phyloP scores from a whole-genome alignment of 495 filamentous ascomycete species.

The Jackrogersella multiformis region DNA sequence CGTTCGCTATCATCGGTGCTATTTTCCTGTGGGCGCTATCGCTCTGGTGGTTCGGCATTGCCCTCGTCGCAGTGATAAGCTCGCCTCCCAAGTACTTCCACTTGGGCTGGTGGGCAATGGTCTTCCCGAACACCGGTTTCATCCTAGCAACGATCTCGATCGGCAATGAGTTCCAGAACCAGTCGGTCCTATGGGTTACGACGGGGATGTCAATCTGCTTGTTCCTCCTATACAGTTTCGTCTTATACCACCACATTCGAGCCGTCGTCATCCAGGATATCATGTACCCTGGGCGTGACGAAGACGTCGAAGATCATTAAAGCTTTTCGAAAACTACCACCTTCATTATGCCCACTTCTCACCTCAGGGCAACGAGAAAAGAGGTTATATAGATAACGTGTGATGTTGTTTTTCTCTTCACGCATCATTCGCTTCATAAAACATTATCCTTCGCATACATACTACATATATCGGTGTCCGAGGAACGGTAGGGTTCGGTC shows the following conservation, averaged over 20 bases:
- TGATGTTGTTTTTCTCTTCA: conserved; percentile 32
- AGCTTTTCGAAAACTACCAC: background rate
- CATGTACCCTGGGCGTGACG: conserved; percentile 72
- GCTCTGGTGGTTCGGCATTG: conserved; percentile 76
- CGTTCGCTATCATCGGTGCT: conserved; percentile 62
- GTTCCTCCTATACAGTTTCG: conserved; percentile 65
- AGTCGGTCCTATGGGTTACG: conserved; percentile 56
- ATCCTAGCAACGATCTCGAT: conserved; percentile 60
- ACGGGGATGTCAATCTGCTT: conserved; percentile 64
- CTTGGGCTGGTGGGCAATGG: conserved; percentile 66
- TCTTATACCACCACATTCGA: conserved; percentile 61
- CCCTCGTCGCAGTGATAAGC: conserved; percentile 60
- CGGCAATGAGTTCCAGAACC: conserved; percentile 51
- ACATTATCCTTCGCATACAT: conserved; percentile 15
- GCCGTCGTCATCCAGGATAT: conserved; percentile 67
- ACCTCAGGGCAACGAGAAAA: conserved; percentile 2
- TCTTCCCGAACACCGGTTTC: conserved; percentile 70
- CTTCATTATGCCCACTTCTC: background rate
- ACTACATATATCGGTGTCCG: conserved; percentile 19
- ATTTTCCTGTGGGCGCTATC: conserved; percentile 75
- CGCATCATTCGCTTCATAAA: conserved; percentile 19
- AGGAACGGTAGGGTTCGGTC: conserved; percentile 22
- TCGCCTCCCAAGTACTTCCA: conserved; percentile 62
- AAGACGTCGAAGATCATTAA: conserved; percentile 58
- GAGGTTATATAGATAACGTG: conserved; percentile 35